A percentile compares a stretch with the other conserved stretches of the same genome.
Conservation (phyloP, 148 eudicot genomes). For the Rhododendron ovatum region DNA sequence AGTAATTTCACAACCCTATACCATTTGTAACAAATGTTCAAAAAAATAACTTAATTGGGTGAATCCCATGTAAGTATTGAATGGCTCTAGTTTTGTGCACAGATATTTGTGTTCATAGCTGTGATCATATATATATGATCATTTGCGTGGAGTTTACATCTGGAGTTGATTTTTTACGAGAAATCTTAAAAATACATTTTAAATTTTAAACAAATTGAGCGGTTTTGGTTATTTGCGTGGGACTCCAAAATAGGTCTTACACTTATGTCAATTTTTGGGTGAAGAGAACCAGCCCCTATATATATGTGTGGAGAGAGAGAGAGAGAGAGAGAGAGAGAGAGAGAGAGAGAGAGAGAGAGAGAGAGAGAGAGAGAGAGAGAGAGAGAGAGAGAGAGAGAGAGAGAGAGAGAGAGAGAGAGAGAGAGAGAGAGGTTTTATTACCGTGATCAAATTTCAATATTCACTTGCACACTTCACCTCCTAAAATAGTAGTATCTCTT, state of each 20-base stretch:
- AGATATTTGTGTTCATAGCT: too few relatives aligned
- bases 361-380: neutral
- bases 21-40: neutral
- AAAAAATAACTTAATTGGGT: neutral
- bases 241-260: too few relatives aligned
- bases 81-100: too few relatives aligned
- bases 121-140: too few relatives aligned
- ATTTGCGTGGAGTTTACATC: too few relatives aligned
- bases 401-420: neutral
- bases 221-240: too few relatives aligned
- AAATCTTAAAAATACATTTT: too few relatives aligned
- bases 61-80: neutral
- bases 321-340: neutral
- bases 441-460: neutral
- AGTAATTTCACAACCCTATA: neutral
- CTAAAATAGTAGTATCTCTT: neutral
- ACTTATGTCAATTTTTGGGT: too few relatives aligned
- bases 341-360: neutral
- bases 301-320: too few relatives aligned
- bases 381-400: neutral
- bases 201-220: too few relatives aligned
- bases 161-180: too few relatives aligned
- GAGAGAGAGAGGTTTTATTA: neutral
- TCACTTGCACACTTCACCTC: neutral
- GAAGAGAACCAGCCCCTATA: too few relatives aligned